Evolutionary conservation across 108 stramenopile species (phyloP).

Genomic region (Epithemia pelagica): DNA sequence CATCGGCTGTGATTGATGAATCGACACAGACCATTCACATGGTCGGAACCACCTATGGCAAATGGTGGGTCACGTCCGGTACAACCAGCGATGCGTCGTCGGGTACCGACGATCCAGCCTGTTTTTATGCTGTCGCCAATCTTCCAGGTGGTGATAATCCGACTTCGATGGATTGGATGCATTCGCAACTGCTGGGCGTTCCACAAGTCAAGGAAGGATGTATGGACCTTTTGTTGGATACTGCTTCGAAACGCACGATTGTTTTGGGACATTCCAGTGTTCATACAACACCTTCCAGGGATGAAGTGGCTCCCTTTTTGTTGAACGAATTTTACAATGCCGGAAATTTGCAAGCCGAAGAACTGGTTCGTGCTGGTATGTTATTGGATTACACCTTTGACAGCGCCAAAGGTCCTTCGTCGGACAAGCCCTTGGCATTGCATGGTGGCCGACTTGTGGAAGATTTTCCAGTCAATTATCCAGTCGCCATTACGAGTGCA

Average conservation of each 20-base stretch:
- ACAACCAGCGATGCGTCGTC: neutral
- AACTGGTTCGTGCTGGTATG: neutral
- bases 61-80: neutral
- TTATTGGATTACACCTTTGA: neutral
- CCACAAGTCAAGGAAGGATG: neutral
- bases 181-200: neutral
- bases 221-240: neutral
- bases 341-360: neutral
- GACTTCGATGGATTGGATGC: neutral
- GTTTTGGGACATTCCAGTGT: neutral
- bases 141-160: neutral
- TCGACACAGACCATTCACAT: neutral
- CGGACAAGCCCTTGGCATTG: slow-evolving; percentile 1
- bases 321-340: neutral
- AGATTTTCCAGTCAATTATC: slow-evolving; percentile 1
- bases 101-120: neutral
- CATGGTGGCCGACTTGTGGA: slow-evolving; percentile 6
- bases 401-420: neutral
- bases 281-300: neutral
- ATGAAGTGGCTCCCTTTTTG: neutral
- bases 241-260: neutral
- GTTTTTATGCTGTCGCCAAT: neutral
- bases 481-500: neutral
- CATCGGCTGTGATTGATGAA: neutral
- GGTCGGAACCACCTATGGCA: slow-evolving; percentile 4